Percentiles rank a stretch among this genome's conserved stretches.
phyloP scores from a whole-genome alignment of 805 yeast genomes.

The Candida sithepensis region DNA sequence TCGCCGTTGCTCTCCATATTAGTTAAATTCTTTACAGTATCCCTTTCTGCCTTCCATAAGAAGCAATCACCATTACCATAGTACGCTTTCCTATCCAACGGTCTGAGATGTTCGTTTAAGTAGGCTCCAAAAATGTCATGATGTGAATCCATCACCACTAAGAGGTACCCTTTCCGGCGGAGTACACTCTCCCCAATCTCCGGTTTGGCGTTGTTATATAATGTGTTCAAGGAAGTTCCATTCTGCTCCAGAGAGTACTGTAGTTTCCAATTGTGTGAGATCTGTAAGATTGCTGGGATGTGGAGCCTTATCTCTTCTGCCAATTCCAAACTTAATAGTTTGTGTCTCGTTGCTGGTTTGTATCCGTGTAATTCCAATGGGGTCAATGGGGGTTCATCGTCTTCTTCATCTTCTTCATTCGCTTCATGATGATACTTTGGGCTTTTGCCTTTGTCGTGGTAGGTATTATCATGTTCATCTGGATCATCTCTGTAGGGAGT shows the following conservation, averaged over 20 bases:
- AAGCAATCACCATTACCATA: slow-evolving; percentile 96
- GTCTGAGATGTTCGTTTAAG: slow-evolving; percentile 66
- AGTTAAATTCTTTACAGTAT: slow-evolving; percentile 30
- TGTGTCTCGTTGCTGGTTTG: slow-evolving; percentile 49
- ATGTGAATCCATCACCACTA: slow-evolving; percentile 64
- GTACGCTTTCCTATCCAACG: slow-evolving; percentile 68
- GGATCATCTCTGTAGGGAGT: neutral
- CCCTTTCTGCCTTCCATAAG: slow-evolving; percentile 70
- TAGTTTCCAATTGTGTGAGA: slow-evolving; percentile 73
- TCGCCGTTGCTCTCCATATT: slow-evolving; percentile 11
- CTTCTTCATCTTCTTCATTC: slow-evolving; percentile 6
- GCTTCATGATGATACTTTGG: neutral
- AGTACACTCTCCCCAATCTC: slow-evolving; percentile 32
- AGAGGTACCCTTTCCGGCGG: slow-evolving; percentile 58
- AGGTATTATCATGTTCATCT: too few relatives aligned
- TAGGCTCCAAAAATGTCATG: slow-evolving; percentile 75
- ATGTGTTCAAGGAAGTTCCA: slow-evolving; percentile 81
- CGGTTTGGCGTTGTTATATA: slow-evolving; percentile 58
- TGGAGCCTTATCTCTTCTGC: slow-evolving; percentile 72
- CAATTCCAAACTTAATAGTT: slow-evolving; percentile 51
- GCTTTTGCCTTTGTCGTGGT: neutral
- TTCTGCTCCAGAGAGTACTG: slow-evolving; percentile 86
- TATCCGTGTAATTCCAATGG: slow-evolving; percentile 63
- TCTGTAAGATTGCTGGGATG: slow-evolving; percentile 75
- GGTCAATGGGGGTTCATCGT: slow-evolving; percentile 44